A percentile compares a stretch with the other conserved stretches of the same genome.
Evolutionary conservation across 208 protist species (phyloP).

Genomic region (Leptomonas pyrrhocoris): DNA sequence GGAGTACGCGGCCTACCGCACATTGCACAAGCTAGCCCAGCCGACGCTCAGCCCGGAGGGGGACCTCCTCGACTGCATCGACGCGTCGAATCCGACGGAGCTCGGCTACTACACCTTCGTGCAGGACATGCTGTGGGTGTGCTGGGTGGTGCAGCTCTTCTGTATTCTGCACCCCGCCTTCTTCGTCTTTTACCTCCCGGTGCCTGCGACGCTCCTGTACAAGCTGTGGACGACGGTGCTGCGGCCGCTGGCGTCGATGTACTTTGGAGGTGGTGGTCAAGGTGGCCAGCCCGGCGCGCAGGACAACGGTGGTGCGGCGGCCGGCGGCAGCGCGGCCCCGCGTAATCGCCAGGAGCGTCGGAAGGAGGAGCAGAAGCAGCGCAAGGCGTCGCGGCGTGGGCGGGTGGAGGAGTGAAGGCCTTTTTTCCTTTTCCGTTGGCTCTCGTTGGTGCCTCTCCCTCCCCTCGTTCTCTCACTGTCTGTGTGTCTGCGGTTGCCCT

Average conservation of each 20-base stretch:
- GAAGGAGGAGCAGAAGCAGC: conserved; percentile 58
- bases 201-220: conserved; percentile 77
- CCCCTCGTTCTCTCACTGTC: too few species aligned
- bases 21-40: conserved; percentile 60
- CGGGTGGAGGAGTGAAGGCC: conserved; percentile 1
- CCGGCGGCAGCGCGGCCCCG: conserved; percentile 16
- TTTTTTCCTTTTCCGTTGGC: too few species aligned
- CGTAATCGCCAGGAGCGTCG: conserved; percentile 67
- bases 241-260: conserved; percentile 36
- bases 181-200: conserved; percentile 85
- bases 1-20: conserved; percentile 61
- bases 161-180: conserved; percentile 74
- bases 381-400: conserved; percentile 49
- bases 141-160: conserved; percentile 84
- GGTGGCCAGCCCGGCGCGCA: conserved; percentile 15
- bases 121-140: conserved; percentile 90
- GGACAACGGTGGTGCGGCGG: not conserved
- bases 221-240: conserved; percentile 61
- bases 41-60: conserved; percentile 54
- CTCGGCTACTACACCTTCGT: conserved; percentile 81
- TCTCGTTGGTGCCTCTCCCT: too few species aligned
- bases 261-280: conserved; percentile 20
- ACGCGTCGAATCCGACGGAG: conserved; percentile 77
- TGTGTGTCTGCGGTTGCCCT: too few species aligned
- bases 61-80: conserved; percentile 71